Percentiles rank a stretch among this genome's conserved stretches.
These are phyloP conservation scores for Verticillium tricorpus DNA, from an alignment of 2,329 filamentous ascomycete species.

Conservation along the genomic window DNA sequence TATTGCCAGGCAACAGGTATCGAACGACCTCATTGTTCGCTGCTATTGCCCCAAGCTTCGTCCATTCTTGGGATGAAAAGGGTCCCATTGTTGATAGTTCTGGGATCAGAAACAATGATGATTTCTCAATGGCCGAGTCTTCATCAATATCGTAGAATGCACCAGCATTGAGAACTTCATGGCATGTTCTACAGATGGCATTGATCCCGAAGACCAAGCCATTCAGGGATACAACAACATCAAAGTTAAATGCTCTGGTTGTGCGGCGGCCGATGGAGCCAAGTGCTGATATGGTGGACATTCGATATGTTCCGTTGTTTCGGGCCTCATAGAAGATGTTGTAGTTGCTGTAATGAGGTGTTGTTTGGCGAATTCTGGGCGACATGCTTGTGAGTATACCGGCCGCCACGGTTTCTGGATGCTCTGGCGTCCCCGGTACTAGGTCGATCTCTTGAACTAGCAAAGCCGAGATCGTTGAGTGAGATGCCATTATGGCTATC, in stretches of 20 bases:
- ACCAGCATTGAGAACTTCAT: background rate
- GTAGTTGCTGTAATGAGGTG: background rate
- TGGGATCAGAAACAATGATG: background rate
- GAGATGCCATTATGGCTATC: too few species aligned
- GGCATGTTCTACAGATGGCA: background rate
- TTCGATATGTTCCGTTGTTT: background rate
- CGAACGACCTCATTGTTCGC: background rate
- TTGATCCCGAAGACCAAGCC: background rate
- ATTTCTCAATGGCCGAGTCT: background rate
- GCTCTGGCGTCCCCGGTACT: background rate
- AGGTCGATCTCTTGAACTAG: too few species aligned
- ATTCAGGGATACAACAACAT: background rate
- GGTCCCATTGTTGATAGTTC: background rate
- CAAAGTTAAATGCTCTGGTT: background rate
- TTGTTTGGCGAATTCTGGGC: background rate
- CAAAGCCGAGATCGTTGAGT: too few species aligned
- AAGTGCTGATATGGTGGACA: background rate
- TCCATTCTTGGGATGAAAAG: background rate
- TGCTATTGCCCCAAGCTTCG: background rate
- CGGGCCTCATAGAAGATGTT: background rate
- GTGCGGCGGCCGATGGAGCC: background rate
- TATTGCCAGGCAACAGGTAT: background rate
- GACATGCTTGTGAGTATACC: background rate
- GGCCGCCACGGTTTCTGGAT: background rate
- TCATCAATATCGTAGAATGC: background rate